Conservation (phyloP, 495 filamentous ascomycete species). For the Pseudevernia furfuracea region DNA sequence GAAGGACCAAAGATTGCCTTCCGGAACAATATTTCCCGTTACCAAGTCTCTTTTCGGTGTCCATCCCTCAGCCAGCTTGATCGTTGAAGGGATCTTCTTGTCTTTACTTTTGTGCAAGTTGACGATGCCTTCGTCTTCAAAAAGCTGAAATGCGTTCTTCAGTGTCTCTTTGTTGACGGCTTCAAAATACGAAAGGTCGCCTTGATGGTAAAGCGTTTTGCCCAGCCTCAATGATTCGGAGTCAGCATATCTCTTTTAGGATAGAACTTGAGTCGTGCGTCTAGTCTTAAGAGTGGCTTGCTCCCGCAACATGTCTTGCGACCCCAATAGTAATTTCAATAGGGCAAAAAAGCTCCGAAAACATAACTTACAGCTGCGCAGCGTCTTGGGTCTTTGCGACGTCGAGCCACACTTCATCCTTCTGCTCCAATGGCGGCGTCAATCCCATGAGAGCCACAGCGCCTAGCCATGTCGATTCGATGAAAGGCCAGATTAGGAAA, state of each 20-base stretch:
- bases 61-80: slow-evolving; percentile 73
- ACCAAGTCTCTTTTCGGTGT: slow-evolving; percentile 54
- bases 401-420: slow-evolving; percentile 67
- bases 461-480: slow-evolving; percentile 87
- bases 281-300: no score
- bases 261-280: no score
- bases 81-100: slow-evolving; percentile 47
- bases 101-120: slow-evolving; percentile 57
- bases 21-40: slow-evolving; percentile 53
- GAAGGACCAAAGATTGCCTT: slow-evolving; percentile 81
- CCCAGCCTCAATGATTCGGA: no score
- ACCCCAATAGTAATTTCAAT: no score
- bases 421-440: slow-evolving; percentile 56
- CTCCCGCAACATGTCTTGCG: no score
- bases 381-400: slow-evolving; percentile 68
- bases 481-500: slow-evolving; percentile 96
- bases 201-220: slow-evolving; percentile 96
- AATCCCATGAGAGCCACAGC: slow-evolving; percentile 79
- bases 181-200: slow-evolving; percentile 92
- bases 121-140: slow-evolving; percentile 86
- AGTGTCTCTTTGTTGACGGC: slow-evolving; percentile 96
- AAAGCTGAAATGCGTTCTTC: slow-evolving; percentile 82
- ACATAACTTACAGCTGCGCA: slow-evolving; percentile 75
- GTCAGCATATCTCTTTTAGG: no score
- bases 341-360: no score